Evolutionary conservation across 192 early-diverging fungal species (phyloP).

Genomic region (Linnemannia exigua): DNA sequence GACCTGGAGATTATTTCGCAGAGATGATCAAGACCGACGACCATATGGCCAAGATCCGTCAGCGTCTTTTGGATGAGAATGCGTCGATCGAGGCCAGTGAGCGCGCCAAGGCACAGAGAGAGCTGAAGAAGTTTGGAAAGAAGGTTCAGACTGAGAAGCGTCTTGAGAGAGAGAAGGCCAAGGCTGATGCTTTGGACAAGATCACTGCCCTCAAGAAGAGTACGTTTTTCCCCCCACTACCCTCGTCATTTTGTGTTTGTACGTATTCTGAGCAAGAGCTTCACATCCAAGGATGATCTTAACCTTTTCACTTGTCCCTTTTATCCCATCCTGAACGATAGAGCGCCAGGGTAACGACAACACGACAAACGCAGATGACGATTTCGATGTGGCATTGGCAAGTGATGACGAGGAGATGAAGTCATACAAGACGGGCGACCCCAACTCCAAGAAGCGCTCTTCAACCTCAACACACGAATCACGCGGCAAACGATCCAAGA

Average conservation of each 20-base stretch:
- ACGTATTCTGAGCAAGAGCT: conserved; percentile 3
- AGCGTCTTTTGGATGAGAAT: conserved; percentile 88
- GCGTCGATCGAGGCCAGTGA: conserved; percentile 85
- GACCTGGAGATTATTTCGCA: conserved; percentile 97
- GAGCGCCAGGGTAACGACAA: conserved; percentile 68
- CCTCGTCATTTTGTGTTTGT: not conserved
- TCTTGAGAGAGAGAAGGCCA: conserved; percentile 87
- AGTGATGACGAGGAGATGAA: conserved; percentile 43
- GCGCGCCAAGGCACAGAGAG: conserved; percentile 88
- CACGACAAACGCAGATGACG: conserved; percentile 65
- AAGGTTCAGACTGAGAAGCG: conserved; percentile 96
- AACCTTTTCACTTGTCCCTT: not conserved
- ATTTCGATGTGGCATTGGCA: conserved; percentile 80
- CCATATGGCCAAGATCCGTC: conserved; percentile 93
- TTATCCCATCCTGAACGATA: conserved; percentile 15
- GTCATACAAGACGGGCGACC: conserved; percentile 31
- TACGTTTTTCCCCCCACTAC: conserved; percentile 51
- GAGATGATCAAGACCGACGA: conserved; percentile 99
- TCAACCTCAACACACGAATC: conserved; percentile 41
- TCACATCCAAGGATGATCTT: not conserved
- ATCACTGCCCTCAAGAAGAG: conserved; percentile 92
- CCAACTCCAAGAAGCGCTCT: conserved; percentile 25
- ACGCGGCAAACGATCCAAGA: conserved; percentile 52
- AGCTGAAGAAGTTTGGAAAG: conserved; percentile 97
- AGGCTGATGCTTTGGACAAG: conserved; percentile 92